Conservation (phyloP, 176 grass and related monocot genomes). For the Triticum monococcum region DNA sequence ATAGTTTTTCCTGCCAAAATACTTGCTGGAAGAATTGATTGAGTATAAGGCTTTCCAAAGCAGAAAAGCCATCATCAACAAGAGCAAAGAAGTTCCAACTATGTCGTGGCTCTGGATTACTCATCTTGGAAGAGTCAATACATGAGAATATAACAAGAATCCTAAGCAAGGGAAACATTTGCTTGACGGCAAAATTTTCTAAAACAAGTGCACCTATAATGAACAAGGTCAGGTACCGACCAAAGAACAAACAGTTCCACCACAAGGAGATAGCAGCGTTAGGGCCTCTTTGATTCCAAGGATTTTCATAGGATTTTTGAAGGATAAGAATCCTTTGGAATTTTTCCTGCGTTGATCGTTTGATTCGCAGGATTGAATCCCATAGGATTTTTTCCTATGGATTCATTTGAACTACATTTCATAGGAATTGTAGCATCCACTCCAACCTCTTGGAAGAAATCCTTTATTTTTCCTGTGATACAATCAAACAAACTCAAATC, state of each 20-base stretch:
- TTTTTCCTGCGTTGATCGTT: no score
- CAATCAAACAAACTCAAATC: no score
- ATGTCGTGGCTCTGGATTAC: slow-evolving; percentile 60
- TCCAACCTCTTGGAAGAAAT: no score
- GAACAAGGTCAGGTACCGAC: slow-evolving; percentile 17
- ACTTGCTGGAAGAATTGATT: slow-evolving; percentile 72
- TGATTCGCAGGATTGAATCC: no score
- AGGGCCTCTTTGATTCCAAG: no score
- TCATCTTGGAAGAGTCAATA: slow-evolving; percentile 55
- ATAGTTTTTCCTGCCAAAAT: slow-evolving; percentile 5
- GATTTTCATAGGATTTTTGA: no score
- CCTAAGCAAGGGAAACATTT: slow-evolving; percentile 78
- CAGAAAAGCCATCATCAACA: slow-evolving; percentile 60
- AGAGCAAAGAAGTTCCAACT: slow-evolving; percentile 68
- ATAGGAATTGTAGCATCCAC: no score
- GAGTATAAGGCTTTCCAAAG: slow-evolving; percentile 62
- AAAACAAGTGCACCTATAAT: slow-evolving; percentile 72
- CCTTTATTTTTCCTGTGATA: no score
- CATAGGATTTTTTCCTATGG: no score
- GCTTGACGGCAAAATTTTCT: slow-evolving; percentile 67
- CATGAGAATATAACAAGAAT: slow-evolving; percentile 54
- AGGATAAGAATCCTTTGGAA: no score
- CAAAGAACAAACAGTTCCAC: slow-evolving; percentile 9
- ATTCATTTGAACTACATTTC: no score
- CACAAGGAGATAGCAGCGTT: background rate